Evolutionary conservation across 202 grass and related monocot species (phyloP).

Genomic region (Bolboschoenoplectus hybrid): DNA sequence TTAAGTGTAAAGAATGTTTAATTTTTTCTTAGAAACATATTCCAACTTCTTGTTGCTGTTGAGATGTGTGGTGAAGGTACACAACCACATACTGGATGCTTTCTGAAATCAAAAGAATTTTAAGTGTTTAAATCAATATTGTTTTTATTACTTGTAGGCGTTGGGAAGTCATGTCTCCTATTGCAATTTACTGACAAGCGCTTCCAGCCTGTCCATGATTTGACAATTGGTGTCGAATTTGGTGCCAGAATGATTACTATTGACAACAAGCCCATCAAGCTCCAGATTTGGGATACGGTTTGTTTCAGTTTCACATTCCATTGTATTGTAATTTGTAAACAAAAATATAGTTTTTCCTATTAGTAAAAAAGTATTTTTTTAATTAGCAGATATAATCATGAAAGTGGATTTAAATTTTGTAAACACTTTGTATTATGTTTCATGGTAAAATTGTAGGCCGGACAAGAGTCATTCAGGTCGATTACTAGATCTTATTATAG

Average conservation of each 20-base stretch:
- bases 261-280: conserved; percentile 87
- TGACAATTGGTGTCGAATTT: conserved; percentile 96
- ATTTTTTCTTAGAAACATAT: background rate
- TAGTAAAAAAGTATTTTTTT: conserved; percentile 13
- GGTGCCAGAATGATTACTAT: conserved; percentile 86
- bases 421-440: conserved; percentile 32
- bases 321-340: conserved; percentile 8
- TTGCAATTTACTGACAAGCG: conserved; percentile 95
- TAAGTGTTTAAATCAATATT: background rate
- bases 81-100: background rate
- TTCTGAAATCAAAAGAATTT: background rate
- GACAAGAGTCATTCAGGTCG: conserved; percentile 98
- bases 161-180: conserved; percentile 88
- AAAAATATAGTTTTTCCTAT: background rate
- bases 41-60: background rate
- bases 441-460: conserved; percentile 59
- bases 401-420: background rate
- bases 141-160: conserved; percentile 48
- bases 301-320: background rate
- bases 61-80: conserved; percentile 6
- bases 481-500: conserved; percentile 99
- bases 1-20: background rate
- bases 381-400: conserved; percentile 30
- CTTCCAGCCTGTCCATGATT: conserved; percentile 93
- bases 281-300: conserved; percentile 98